Percentiles rank a stretch among this genome's conserved stretches.
These are phyloP conservation scores for Kalmanozyma brasiliensis DNA, from an alignment of 1,284 basidiomycete species.

Conservation along the genomic window DNA sequence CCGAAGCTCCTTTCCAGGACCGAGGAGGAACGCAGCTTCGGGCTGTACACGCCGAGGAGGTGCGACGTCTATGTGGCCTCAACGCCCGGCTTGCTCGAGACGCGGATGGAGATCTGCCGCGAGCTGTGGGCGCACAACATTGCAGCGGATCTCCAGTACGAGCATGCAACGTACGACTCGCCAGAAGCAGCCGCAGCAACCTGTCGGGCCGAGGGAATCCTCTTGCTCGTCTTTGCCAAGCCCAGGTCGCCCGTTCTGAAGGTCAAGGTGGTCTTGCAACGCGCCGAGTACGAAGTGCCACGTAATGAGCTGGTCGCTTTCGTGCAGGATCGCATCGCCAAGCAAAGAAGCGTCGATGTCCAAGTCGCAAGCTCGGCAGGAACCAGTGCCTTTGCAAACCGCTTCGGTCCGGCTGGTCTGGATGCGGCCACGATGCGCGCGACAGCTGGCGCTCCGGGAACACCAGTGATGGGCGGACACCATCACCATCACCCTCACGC, in stretches of 20 bases:
- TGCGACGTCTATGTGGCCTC: conserved; percentile 81
- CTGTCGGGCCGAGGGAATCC: conserved; percentile 65
- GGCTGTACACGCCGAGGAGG: conserved; percentile 84
- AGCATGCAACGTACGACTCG: conserved; percentile 61
- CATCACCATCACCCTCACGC: conserved; percentile 39
- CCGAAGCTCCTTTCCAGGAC: conserved; percentile 74
- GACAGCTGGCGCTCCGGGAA: conserved; percentile 10
- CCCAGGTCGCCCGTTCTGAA: conserved; percentile 58
- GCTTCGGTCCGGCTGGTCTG: conserved; percentile 13
- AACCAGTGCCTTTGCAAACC: conserved; percentile 1
- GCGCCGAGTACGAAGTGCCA: conserved; percentile 60
- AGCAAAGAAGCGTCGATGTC: conserved; percentile 52
- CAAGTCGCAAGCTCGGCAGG: conserved; percentile 36
- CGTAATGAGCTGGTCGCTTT: conserved; percentile 55
- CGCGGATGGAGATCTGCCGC: conserved; percentile 80
- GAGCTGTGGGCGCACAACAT: conserved; percentile 83
- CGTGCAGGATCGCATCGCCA: conserved; percentile 55
- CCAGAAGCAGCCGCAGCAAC: conserved; percentile 58
- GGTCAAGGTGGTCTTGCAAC: conserved; percentile 57
- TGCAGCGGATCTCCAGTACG: conserved; percentile 86
- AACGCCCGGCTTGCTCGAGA: conserved; percentile 78
- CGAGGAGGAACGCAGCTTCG: conserved; percentile 82
- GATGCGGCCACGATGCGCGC: conserved; percentile 27
- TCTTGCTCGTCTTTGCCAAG: conserved; percentile 60
- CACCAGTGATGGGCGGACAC: conserved; percentile 12